These are phyloP conservation scores for Thielaviopsis punctulata DNA, from an alignment of 2,329 filamentous ascomycete species.

Conservation along the genomic window DNA sequence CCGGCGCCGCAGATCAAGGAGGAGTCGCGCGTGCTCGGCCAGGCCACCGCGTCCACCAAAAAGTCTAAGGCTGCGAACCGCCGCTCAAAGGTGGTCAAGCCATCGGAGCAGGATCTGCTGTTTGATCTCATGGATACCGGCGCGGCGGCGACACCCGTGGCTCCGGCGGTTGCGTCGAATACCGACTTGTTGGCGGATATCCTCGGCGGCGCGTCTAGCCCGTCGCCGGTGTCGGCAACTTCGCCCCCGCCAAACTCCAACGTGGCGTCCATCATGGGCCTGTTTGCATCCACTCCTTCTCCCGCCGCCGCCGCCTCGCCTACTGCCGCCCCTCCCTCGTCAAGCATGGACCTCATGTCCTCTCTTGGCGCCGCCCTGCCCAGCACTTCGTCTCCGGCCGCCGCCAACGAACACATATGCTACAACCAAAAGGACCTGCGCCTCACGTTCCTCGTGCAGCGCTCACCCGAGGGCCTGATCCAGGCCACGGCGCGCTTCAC, in stretches of 20 bases:
- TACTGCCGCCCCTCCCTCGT: constrained; percentile 22
- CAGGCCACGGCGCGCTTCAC: constrained; percentile 73
- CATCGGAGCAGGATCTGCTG: constrained; percentile 78
- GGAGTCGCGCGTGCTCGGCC: constrained; percentile 76
- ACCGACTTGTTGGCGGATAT: constrained; percentile 85
- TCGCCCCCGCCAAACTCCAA: constrained; percentile 38
- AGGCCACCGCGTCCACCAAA: constrained; percentile 45
- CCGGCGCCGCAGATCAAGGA: constrained; percentile 93
- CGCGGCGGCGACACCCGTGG: constrained; percentile 25
- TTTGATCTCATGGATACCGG: constrained; percentile 66
- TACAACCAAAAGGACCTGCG: constrained; percentile 77
- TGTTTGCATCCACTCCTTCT: constrained; percentile 44
- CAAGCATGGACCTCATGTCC: constrained; percentile 33
- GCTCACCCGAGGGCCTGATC: constrained; percentile 60
- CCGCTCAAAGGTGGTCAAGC: constrained; percentile 61
- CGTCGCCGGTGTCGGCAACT: constrained; percentile 20
- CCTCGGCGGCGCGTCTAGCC: constrained; percentile 51
- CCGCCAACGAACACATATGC: constrained; percentile 44
- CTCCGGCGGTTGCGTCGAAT: constrained; percentile 44
- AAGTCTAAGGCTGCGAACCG: constrained; percentile 55
- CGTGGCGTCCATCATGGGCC: constrained; percentile 69
- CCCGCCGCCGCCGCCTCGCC: constrained; percentile 17
- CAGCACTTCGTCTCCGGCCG: constrained; percentile 16
- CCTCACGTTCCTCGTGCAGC: constrained; percentile 68
- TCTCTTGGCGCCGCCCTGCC: constrained; percentile 22